Evolutionary conservation across 192 early-diverging fungal species (phyloP), one percentile per base, ranked within the genome.

Genomic region (Phlyctochytrium planicorne): DNA sequence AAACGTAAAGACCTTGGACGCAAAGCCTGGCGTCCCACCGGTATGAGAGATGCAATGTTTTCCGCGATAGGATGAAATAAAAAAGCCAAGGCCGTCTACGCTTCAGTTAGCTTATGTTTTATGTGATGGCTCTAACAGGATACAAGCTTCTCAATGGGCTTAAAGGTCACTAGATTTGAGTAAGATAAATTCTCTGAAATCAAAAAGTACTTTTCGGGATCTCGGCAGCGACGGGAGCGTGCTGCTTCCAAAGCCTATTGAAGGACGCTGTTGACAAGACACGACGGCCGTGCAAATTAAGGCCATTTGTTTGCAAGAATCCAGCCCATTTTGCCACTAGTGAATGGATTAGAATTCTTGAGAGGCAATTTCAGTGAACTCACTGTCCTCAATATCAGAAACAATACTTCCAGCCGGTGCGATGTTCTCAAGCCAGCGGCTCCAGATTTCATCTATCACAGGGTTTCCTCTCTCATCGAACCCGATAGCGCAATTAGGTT

Each of bases 291-390:
- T 67, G 30, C 14, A 31, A 32, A 32, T 30, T 14, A 4, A 30
- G n/a, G 17, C 53, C 65, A 23, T 27, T 67, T 4, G 30, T 20
- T 30, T 59, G 27, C 10, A 67, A 34, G 32, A 67, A 67, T 12
- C 52, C 30, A 27, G 33, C 52, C 65, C 65, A 67, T 57, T 67
- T 67, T 20, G 65, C 52, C 17, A 67, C 65, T 67, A 6, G 1
- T 3, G 32, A 10, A 67, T 24, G 24, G n/a, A 59, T 67, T 24
- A 60, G 53, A 25, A 53, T n/a, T 12, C 29, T 20, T 30, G 1
- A 60, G 55, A 16, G 16, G 1, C 25, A 59, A 17, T 12, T 23
- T 12, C 1, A 2, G 2, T 1, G 30, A 12, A 67, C 65, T 67
- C 27, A 67, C 65, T 35, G 55, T 67, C 65, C 10, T 27, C 17